Evolutionary conservation across 306 rosid species (phyloP), one percentile per base, ranked within the genome.

Genomic region (Malus fusca): DNA sequence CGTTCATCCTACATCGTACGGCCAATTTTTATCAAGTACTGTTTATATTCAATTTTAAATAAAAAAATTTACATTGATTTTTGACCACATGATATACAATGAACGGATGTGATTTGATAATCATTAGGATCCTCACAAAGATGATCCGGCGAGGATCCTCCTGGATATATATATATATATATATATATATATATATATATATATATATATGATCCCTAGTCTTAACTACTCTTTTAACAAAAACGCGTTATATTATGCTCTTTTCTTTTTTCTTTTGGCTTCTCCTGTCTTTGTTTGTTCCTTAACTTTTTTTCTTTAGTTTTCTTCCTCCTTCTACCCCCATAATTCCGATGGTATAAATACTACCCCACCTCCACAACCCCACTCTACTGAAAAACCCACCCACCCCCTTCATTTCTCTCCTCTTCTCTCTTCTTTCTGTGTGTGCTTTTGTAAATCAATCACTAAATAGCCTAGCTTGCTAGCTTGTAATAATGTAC

Each of bases 181-280:
- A n/a, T n/a, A n/a, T n/a, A n/a, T n/a, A n/a, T n/a, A n/a, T n/a
- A n/a, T n/a, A n/a, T n/a, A n/a, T n/a, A n/a, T n/a, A n/a, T n/a
- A 33, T 33, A 33, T 31, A 4, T 33, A 18, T 9, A 65, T 19
- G 48, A 65, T 21, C 69, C 46, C 48, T 35, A 65, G 48, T 33
- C 44, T 33, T 72, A 81, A 75, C 88, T 18, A 69, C 87, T 53
- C 84, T 66, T 81, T 85, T 75, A 78, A 84, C 81, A 87, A 48
- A 81, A 87, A 80, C 93, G 91, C 93, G 82, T 86, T 61, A 56
- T n/a, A 26, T 48, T 85, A 63, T 69, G 75, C 63, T 1, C 79
- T 72, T 67, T 69, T 10, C 62, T 72, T 67, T 69, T 10, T 61
- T 60, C 82, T 65, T 71, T 70, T 85, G 75, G 60, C 83, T 4